phyloP scores from a whole-genome alignment of 768 basidiomycete genomes.

The Amyloporia xantha region DNA sequence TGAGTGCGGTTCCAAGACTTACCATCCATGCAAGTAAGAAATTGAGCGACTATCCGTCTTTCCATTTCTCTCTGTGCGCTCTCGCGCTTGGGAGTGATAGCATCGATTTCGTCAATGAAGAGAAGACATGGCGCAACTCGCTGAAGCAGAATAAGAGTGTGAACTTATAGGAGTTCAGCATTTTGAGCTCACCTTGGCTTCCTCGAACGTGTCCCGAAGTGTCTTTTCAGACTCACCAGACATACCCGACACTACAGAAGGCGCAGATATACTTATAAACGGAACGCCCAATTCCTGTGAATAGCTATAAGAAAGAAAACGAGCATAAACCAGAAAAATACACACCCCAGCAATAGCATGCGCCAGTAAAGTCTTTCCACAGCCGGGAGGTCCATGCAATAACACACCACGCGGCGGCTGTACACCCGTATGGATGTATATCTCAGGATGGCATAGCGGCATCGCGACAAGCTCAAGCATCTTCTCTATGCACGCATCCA shows the following conservation, averaged over 20 bases:
- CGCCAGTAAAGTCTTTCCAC: constrained; percentile 92
- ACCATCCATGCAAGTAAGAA: constrained; percentile 99
- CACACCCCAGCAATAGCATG: constrained; percentile 92
- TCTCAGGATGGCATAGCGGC: constrained; percentile 91
- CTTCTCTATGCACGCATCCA: constrained; percentile 82
- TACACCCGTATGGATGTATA: constrained; percentile 90
- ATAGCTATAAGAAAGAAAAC: no score
- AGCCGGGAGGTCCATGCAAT: constrained; percentile 93
- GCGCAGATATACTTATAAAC: constrained; percentile 92
- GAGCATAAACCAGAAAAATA: constrained; percentile 16
- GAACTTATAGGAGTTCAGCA: background rate
- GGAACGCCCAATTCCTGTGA: constrained; percentile 83
- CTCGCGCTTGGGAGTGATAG: constrained; percentile 95
- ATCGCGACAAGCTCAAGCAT: constrained; percentile 95
- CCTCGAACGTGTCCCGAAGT: constrained; percentile 91
- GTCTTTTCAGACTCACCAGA: constrained; percentile 98
- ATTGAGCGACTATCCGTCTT: constrained; percentile 92
- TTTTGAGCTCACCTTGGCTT: constrained; percentile 67
- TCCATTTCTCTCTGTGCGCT: constrained; percentile 99
- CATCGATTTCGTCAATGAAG: constrained; percentile 98
- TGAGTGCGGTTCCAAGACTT: constrained; percentile 16
- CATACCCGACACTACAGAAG: constrained; percentile 96
- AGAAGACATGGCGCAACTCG: constrained; percentile 86
- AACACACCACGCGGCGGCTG: constrained; percentile 89
- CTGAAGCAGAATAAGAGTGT: constrained; percentile 30